These are phyloP conservation scores for Pythium dissotocum DNA, from an alignment of 352 stramenopile genomes.

Conservation along the genomic window DNA sequence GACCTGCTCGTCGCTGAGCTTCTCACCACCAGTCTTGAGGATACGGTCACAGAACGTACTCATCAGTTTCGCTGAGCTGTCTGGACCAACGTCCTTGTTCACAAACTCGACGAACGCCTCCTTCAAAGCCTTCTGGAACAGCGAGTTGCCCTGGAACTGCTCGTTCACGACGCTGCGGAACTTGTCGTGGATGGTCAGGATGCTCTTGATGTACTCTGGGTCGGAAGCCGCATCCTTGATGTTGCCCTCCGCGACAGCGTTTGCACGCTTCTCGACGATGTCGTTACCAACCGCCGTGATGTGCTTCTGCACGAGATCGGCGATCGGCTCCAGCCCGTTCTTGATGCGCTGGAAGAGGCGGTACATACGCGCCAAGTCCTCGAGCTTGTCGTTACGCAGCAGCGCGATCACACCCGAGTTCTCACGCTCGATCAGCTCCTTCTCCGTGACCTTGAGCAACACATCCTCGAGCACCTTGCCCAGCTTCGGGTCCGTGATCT, in stretches of 20 bases:
- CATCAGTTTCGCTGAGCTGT: constrained; percentile 99
- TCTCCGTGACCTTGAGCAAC: constrained; percentile 94
- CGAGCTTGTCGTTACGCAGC: constrained; percentile 96
- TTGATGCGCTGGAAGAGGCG: constrained; percentile 96
- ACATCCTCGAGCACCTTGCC: constrained; percentile 93
- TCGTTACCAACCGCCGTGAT: constrained; percentile 90
- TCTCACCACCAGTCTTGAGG: constrained; percentile 97
- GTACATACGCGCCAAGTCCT: constrained; percentile 98
- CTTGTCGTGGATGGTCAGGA: constrained; percentile 98
- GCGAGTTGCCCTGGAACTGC: constrained; percentile 95
- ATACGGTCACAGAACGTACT: constrained; percentile 99
- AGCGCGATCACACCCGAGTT: constrained; percentile 94
- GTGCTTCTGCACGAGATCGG: constrained; percentile 95
- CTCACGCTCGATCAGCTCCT: constrained; percentile 97
- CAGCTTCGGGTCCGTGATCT: constrained; percentile 95
- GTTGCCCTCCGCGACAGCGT: constrained; percentile 90
- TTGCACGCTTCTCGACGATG: constrained; percentile 84
- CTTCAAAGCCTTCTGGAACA: constrained; percentile 99
- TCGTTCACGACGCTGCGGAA: constrained; percentile 97
- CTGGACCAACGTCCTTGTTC: constrained; percentile 97
- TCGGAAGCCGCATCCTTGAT: constrained; percentile 92
- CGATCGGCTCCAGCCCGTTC: constrained; percentile 96
- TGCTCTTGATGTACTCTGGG: constrained; percentile 97
- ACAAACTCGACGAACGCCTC: constrained; percentile 99
- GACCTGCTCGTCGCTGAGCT: constrained; percentile 96